Evolutionary conservation across 1,139 yeast species (phyloP), one percentile per base, ranked within the genome.

Genomic region (Kluyveromyces sp.): DNA sequence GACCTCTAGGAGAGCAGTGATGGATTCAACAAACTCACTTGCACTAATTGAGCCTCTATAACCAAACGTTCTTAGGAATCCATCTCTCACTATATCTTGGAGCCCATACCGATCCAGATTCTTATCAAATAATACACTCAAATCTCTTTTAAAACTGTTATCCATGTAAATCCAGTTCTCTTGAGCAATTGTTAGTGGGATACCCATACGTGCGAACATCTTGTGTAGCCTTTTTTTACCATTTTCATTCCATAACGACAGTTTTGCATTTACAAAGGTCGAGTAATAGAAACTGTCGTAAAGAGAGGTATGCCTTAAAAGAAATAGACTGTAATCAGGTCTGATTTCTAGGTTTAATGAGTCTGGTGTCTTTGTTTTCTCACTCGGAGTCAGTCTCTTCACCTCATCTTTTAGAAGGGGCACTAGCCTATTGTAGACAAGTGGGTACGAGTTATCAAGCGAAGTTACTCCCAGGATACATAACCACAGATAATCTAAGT

Each of bases 81-180:
- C 97, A 46, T 86, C 92, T 51, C 94, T 73, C 0, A 86, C 78
- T 21, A 92, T 74, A 35, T 89, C 94, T 52, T 86, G 95, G 36
- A 92, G 70, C 3, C 95, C 96, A 61, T 86, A 89, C 48, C 78
- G 69, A 1, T 83, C 84, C 5, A 88, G 68, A 46, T 87, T 85
- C 53, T 79, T 80, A 47, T 72, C 76, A 59, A 94, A 83, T 35
- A 87, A 83, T 21, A 72, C 67, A 25, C 84, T 83, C 33, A 94
- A 68, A 51, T 81, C 83, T 49, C 82, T 79, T 63, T 92, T 94
- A 42, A 92, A 73, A 15, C 77, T 74, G 42, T 86, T 77, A 60
- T 89, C 95, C 82, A 90, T 81, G 63, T 92, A 95, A 33, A 84
- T 74, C 97, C 97, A 94, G 52, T 83, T 81, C 65, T 94, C 97